Conservation (phyloP, 371 early-diverging fungal genomes). For the Lichtheimia hyalospora region DNA sequence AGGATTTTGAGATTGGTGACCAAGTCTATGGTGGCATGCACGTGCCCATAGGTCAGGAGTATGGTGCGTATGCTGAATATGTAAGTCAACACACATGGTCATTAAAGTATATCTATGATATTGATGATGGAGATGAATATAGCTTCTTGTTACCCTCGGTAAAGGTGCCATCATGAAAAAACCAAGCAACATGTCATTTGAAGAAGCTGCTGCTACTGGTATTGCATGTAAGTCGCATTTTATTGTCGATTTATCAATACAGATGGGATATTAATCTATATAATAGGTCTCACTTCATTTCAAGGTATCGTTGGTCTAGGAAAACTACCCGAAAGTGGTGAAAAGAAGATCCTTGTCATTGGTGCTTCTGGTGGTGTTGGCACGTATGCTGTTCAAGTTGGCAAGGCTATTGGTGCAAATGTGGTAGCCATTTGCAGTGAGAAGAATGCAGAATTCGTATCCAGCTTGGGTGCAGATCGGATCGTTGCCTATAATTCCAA, state of each 20-base stretch:
- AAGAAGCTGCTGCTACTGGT: conserved; percentile 50
- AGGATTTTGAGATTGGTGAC: conserved; percentile 46
- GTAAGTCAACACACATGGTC: background rate
- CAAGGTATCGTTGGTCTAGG: conserved; percentile 28
- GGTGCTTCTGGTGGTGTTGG: conserved; percentile 69
- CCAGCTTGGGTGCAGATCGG: conserved; percentile 58
- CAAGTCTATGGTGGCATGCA: conserved; percentile 48
- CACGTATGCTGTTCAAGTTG: conserved; percentile 62
- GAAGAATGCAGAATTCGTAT: conserved; percentile 49
- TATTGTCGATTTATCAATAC: too few relatives aligned
- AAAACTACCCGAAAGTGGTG: conserved; percentile 2
- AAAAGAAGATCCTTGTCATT: conserved; percentile 36
- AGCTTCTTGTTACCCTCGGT: conserved; percentile 13
- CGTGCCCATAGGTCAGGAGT: conserved; percentile 11
- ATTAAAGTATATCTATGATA: too few relatives aligned
- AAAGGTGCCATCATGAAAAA: conserved; percentile 42
- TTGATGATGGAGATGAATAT: background rate
- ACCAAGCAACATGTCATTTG: conserved; percentile 44
- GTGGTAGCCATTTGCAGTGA: conserved; percentile 68
- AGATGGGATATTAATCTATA: background rate
- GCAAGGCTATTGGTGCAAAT: conserved; percentile 52
- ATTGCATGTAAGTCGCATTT: conserved; percentile 19
- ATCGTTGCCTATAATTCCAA: conserved; percentile 56
- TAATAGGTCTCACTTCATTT: conserved; percentile 34
- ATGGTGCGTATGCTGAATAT: conserved; percentile 52